Evolutionary conservation across 345 rosid species (phyloP).

Genomic region (Dipteronia sinensis): DNA sequence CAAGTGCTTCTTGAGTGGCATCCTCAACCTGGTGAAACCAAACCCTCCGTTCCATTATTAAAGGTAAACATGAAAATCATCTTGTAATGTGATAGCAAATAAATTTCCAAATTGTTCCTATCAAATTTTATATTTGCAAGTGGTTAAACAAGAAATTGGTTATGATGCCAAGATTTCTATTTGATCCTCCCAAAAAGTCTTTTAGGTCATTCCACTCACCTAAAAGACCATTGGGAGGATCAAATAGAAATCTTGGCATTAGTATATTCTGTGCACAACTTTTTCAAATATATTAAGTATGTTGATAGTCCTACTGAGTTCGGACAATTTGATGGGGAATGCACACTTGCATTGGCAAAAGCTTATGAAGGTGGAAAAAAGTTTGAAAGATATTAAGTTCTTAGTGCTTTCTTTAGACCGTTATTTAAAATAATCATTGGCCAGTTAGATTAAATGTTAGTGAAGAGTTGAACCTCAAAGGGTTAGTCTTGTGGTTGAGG

Average conservation of each 20-base stretch:
- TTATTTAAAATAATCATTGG: not conserved
- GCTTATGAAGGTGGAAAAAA: not conserved
- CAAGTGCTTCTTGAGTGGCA: slow-evolving; percentile 93
- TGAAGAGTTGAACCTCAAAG: not conserved
- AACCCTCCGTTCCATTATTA: too few species aligned
- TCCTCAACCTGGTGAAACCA: slow-evolving; percentile 87
- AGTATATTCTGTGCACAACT: not conserved
- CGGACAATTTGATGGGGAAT: not conserved
- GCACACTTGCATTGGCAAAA: not conserved
- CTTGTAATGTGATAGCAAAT: too few species aligned
- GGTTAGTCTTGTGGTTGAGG: not conserved
- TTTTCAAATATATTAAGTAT: not conserved
- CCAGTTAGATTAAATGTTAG: not conserved
- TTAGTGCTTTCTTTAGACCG: not conserved
- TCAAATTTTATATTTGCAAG: too few species aligned
- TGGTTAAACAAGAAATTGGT: slow-evolving; percentile 35
- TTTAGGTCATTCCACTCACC: not conserved
- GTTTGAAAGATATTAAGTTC: not conserved
- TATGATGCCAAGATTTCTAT: not conserved
- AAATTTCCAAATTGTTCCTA: too few species aligned
- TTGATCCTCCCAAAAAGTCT: not conserved
- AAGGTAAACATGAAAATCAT: too few species aligned
- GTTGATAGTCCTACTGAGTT: not conserved
- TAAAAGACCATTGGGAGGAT: not conserved
- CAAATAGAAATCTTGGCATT: slow-evolving; percentile 4